Base-by-base conservation (phyloP, 257 asterid species). In the Jacaranda copaia region DNA sequence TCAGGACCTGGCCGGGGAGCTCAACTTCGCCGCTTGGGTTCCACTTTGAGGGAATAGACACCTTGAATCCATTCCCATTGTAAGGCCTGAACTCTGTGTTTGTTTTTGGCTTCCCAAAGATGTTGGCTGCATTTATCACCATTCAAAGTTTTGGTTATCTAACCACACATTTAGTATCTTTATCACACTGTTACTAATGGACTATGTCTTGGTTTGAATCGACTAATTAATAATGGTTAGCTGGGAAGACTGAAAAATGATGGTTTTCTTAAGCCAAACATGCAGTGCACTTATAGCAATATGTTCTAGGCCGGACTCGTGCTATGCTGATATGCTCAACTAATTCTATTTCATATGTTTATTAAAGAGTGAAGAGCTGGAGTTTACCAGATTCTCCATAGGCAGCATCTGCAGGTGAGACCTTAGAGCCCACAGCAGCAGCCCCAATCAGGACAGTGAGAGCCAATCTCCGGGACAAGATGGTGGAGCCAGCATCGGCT, bases 391-490 rank as follows among this genome's bases (percentile, higher is more conserved):
- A 89, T 89, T 92, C 95, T 76, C 97, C 95, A 57, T 90, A 92
- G 38, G 96, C 97, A 13, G 96, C 97, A 60, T 87, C 97, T 0
- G 96, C 97, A 3, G 97, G 95, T 6, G 97, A 87, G 58, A 85
- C 91, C 79, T 84, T 92, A 72, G 95, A 85, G 42, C 86, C 96
- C 42, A 88, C 80, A 3, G 92, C 96, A 38, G 93, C 93, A 39
- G 93, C 88, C 13, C 95, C 96, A 63, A 90, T 81, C 68, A 92
- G 89, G 13, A 89, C 76, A 20, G 91, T 88, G 69, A 90, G 86
- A 70, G 93, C 95, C 89, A 89, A 60, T 73, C 97, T 77, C 36
- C 97, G 90, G 2, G 95, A 88, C 74, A 92, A 63, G 2, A 81
- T 72, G 73, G 78, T 76, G 2, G 69, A 59, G 70, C 61, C 77